These are phyloP conservation scores for Podila epigama DNA, from an alignment of 192 early-diverging fungal species.

Conservation along the genomic window DNA sequence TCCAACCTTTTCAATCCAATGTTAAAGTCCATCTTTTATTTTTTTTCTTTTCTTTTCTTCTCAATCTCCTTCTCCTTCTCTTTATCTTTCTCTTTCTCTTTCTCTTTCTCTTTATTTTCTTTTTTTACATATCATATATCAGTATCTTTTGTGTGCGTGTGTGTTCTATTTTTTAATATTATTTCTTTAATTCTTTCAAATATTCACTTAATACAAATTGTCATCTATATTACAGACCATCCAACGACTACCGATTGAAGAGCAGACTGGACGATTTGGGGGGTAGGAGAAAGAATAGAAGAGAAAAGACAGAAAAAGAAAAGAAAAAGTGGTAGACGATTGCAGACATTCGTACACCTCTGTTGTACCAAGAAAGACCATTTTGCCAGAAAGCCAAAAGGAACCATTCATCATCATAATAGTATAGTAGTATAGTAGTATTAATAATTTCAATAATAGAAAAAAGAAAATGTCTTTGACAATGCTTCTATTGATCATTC, in stretches of 20 bases:
- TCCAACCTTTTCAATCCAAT: neutral
- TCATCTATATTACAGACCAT: constrained; percentile 3
- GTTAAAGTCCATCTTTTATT: neutral
- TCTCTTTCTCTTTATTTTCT: constrained; percentile 2
- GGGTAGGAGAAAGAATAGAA: neutral
- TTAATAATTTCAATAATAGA: neutral
- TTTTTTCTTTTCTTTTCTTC: neutral
- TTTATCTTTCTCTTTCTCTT: constrained; percentile 3
- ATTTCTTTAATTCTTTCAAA: constrained; percentile 1
- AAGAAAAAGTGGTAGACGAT: neutral
- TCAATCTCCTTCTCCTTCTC: constrained; percentile 1
- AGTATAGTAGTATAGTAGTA: too few relatives aligned
- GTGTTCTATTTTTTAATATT: neutral
- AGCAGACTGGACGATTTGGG: neutral
- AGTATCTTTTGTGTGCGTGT: neutral
- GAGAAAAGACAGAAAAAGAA: neutral
- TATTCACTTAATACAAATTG: neutral
- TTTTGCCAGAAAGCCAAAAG: too few relatives aligned
- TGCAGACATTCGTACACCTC: too few relatives aligned
- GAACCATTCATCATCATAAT: too few relatives aligned
- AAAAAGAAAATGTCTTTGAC: neutral
- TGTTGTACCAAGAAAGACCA: too few relatives aligned
- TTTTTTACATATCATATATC: constrained; percentile 5
- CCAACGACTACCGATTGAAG: constrained; percentile 25
- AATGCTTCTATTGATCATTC: neutral